Base-by-base conservation (phyloP, 2,329 filamentous ascomycete species). In the Arthrobotrys pseudoclavata region DNA sequence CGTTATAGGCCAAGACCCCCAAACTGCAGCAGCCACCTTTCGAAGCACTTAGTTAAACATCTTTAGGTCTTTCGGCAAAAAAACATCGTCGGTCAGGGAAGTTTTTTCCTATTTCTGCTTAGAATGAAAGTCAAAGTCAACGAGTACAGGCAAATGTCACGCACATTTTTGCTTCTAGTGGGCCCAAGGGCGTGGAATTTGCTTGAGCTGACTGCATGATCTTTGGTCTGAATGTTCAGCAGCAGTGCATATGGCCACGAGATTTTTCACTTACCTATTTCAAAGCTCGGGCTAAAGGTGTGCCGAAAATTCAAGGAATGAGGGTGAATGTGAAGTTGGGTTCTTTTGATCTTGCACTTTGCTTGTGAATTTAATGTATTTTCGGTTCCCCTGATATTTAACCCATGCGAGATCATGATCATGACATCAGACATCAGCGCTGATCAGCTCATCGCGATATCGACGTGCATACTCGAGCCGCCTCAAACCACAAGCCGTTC, bases 161-260 rank as follows among this genome's bases (percentile, higher is more conserved):
- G 5, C 22, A 12, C 24, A 15, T 48, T 10, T 48, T 48, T 48
- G 1, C 13, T 47, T 20, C 9, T 18, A 2, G 15, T 3, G 15
- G 53, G 13, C 40, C 53, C 53, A 7, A 22, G 31, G 40, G n/a
- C 31, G 20, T 60, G 31, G 53, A 29, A 37, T 34, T 60, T 42
- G 15, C 4, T 47, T 22, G 18, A 22, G 12, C 37, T 34, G 31
- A 40, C 37, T 40, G 12, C 37, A 42, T n/a, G 13, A 18, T 60
- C 24, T 31, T 34, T 42, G 26, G n/a, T 20, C n/a, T 55, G 55
- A 60, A 60, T 40, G 60, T 24, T 24, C 18, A 48, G 45, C 40
- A 66, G 50, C 66, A 60, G 40, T 69, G 66, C 66, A 61, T 18
- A 45, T 45, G 42, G 34, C 61, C 60, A 66, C 61, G 69, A 72